These are phyloP conservation scores for Chalciporus piperatoides DNA, from an alignment of 1,284 basidiomycete genomes.

Conservation along the genomic window DNA sequence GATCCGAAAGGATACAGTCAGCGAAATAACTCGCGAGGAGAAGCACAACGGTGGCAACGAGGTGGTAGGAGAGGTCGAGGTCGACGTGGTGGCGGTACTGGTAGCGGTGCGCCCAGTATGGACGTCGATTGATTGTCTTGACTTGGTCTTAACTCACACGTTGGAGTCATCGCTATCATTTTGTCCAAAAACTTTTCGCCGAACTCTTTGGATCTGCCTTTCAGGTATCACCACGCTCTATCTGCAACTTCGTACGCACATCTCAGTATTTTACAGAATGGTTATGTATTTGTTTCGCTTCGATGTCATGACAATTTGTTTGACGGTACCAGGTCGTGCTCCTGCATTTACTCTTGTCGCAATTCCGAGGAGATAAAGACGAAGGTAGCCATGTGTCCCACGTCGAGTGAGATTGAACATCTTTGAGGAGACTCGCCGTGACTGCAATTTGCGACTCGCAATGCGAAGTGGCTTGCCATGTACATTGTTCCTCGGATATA, in stretches of 20 bases:
- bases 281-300: constrained; percentile 20
- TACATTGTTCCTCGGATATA: too few relatives aligned
- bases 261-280: constrained; percentile 26
- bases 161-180: constrained; percentile 1
- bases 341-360: too few relatives aligned
- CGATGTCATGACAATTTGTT: too few relatives aligned
- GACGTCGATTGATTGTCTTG: constrained; percentile 28
- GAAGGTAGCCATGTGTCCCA: too few relatives aligned
- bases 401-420: too few relatives aligned
- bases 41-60: constrained; percentile 30
- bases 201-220: constrained; percentile 16
- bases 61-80: constrained; percentile 30
- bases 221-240: constrained; percentile 13
- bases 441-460: too few relatives aligned
- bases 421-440: too few relatives aligned
- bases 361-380: background rate
- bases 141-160: background rate
- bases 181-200: constrained; percentile 11
- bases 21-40: constrained; percentile 23
- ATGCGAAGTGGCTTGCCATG: too few relatives aligned
- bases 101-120: constrained; percentile 38
- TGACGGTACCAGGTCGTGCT: too few relatives aligned
- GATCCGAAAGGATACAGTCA: constrained; percentile 54
- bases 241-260: constrained; percentile 20
- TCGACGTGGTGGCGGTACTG: constrained; percentile 38